A percentile compares a stretch with the other conserved stretches of the same genome.
Evolutionary conservation across 2,329 filamentous ascomycete genomes (phyloP).

Genomic region (Trichoderma guizhouense): DNA sequence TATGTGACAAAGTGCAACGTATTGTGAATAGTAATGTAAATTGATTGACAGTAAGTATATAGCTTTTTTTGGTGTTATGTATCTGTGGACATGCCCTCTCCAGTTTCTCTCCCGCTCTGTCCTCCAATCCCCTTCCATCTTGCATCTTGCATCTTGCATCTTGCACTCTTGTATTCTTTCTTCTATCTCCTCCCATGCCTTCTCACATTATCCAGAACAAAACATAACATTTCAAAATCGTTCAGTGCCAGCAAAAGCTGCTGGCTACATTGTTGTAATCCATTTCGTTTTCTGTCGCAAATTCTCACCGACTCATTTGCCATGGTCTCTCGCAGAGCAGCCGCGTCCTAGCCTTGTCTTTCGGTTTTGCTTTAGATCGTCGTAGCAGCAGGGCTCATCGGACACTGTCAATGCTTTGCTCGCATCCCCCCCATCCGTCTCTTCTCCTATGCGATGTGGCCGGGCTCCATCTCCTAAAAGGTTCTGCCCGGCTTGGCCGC

Average conservation of each 20-base stretch:
- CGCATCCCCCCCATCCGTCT: neutral
- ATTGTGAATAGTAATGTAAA: neutral
- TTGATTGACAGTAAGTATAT: slow-evolving; percentile 9
- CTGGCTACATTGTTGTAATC: neutral
- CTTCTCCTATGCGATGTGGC: neutral
- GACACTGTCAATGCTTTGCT: neutral
- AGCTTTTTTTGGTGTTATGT: slow-evolving; percentile 7
- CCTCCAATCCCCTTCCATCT: neutral
- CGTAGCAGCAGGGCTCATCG: neutral
- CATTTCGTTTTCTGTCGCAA: neutral
- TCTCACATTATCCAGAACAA: neutral
- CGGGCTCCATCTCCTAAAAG: slow-evolving; percentile 30
- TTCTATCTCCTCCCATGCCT: neutral
- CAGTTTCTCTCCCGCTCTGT: neutral
- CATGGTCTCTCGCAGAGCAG: neutral
- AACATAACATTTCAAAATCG: neutral
- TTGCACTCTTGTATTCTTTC: neutral
- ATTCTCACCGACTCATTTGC: neutral
- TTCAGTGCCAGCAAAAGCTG: neutral
- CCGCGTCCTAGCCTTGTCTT: neutral
- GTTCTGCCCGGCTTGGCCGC: slow-evolving; percentile 36
- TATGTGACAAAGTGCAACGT: neutral
- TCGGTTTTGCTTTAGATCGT: neutral
- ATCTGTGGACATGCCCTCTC: neutral
- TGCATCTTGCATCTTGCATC: neutral